Conservation (phyloP, 2,329 filamentous ascomycete species). For the Cordyceps tenuipes region DNA sequence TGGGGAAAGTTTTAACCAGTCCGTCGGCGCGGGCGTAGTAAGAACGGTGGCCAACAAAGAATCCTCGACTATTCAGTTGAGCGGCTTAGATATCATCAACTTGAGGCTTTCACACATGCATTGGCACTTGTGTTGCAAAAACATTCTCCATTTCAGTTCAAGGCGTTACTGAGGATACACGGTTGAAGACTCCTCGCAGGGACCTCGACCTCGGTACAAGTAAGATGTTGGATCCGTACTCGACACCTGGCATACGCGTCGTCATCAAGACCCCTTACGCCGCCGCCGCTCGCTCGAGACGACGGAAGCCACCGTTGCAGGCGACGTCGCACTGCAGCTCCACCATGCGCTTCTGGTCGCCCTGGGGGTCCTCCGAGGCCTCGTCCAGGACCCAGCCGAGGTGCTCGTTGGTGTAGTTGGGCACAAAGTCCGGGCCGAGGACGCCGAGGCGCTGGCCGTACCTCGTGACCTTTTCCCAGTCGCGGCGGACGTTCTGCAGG, state of each 20-base stretch:
- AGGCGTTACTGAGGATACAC: too few species aligned
- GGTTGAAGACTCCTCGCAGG: too few species aligned
- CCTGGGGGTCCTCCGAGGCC: constrained; percentile 58
- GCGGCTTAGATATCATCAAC: too few species aligned
- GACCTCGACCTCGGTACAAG: neutral
- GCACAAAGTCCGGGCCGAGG: constrained; percentile 51
- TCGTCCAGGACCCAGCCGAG: constrained; percentile 56
- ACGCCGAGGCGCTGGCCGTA: constrained; percentile 69
- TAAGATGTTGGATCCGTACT: constrained; percentile 1
- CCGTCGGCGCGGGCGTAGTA: neutral
- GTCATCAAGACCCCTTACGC: neutral
- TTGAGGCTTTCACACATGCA: too few species aligned
- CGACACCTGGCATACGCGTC: neutral
- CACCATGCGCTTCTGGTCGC: constrained; percentile 69
- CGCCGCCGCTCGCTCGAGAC: constrained; percentile 26
- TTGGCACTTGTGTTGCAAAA: too few species aligned
- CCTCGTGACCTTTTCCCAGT: constrained; percentile 70
- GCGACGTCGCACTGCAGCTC: constrained; percentile 60
- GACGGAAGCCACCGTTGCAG: constrained; percentile 53
- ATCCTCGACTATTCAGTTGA: neutral
- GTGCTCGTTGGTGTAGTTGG: constrained; percentile 70
- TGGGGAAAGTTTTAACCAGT: neutral
- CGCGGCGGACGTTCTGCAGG: constrained; percentile 63
- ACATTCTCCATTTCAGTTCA: too few species aligned
- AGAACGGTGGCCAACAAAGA: neutral